Evolutionary conservation across 352 stramenopile genomes (phyloP), one percentile per base, ranked within the genome.

Genomic region (Phytopythium vexans): DNA sequence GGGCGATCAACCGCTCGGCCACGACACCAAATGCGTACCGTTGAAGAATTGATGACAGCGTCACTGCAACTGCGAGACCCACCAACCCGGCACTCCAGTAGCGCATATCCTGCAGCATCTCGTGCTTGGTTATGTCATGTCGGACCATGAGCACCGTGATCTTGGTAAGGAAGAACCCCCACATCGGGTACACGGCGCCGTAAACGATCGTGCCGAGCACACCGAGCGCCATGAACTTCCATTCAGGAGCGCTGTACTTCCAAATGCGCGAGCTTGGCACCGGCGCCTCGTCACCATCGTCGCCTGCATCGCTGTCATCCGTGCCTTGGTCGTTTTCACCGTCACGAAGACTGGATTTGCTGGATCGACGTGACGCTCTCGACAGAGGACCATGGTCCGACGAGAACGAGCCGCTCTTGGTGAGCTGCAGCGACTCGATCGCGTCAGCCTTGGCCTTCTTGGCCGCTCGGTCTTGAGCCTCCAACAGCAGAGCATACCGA

Each of bases 1-100:
- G 63, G 14, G 41, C 38, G 3, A 77, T 75, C 36, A 88, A 61
- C 10, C 62, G 56, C 43, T 77, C 54, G 0, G 60, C 60, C 1
- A 68, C 64, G 8, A 75, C 56, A 6, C 54, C 58, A 51, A 88
- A 86, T 1, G 55, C 51, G 43, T 72, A 80, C 27, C 76, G 51
- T 41, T 80, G 65, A 12, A 48, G 41, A 6, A n/a, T n/a, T n/a
- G 63, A 49, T 0, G 62, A 74, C 0, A 68, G 3, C 6, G 49
- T 67, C 43, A 62, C 70, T 0, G 60, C 52, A 0, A 70, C 34
- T 15, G 62, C 69, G 4, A 75, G 51, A 1, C 11, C 62, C 5
- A 75, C 16, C 38, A 79, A 75, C 10, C 55, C 66, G 4, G 72
- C 47, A 0, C 56, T 53, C 69, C 69, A 75, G 45, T 67, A 47